Evolutionary conservation across 306 rosid species (phyloP).

Genomic region (Carpinus viminea): DNA sequence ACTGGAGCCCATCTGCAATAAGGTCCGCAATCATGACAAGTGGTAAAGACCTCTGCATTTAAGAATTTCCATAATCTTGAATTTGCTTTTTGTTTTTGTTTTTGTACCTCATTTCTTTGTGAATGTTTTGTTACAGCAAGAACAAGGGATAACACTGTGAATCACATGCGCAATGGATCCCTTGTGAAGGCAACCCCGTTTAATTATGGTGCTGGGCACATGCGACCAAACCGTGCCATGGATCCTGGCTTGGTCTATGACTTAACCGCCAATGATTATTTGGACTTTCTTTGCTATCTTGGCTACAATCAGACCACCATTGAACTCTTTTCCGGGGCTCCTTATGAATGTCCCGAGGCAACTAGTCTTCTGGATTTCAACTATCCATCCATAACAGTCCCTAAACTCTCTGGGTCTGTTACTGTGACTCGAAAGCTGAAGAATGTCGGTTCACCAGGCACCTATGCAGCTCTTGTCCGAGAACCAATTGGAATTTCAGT

Average conservation of each 20-base stretch:
- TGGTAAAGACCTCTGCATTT: constrained; percentile 23
- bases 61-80: not conserved
- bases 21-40: constrained; percentile 72
- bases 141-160: constrained; percentile 52
- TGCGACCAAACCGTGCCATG: constrained; percentile 65
- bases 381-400: constrained; percentile 66
- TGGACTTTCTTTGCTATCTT: constrained; percentile 55
- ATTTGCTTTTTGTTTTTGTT: not conserved
- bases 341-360: constrained; percentile 33
- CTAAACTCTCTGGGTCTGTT: constrained; percentile 39
- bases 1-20: constrained; percentile 68
- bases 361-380: constrained; percentile 53
- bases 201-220: constrained; percentile 65
- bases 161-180: constrained; percentile 42
- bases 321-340: constrained; percentile 17
- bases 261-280: constrained; percentile 45
- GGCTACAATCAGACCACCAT: constrained; percentile 46
- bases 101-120: not conserved
- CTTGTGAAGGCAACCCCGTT: constrained; percentile 40
- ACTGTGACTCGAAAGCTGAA: constrained; percentile 49
- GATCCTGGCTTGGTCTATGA: constrained; percentile 86
- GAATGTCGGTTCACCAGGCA: constrained; percentile 68
- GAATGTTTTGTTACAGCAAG: constrained; percentile 38
- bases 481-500: constrained; percentile 46
- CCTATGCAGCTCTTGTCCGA: constrained; percentile 35